phyloP scores from a whole-genome alignment of 495 filamentous ascomycete genomes.

The Lophium mytilinum region DNA sequence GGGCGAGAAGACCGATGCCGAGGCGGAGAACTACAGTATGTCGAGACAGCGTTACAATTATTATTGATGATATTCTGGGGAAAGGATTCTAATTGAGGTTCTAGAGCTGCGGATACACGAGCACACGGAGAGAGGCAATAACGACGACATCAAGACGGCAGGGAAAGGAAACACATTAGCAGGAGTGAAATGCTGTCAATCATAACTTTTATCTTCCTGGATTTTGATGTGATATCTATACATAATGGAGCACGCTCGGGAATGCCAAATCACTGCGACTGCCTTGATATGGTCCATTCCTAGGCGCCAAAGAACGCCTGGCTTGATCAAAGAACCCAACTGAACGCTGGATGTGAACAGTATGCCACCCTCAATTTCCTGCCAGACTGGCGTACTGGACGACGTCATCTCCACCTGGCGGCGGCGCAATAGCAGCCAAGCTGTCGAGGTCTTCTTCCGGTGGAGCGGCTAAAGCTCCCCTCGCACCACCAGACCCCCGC shows the following conservation, averaged over 20 bases:
- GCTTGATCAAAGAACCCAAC: conserved; percentile 2
- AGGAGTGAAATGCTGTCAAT: conserved; percentile 26
- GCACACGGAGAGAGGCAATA: conserved; percentile 84
- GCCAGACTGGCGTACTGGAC: conserved; percentile 78
- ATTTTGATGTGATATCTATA: neutral
- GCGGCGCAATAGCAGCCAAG: conserved; percentile 57
- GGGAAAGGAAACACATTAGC: conserved; percentile 22
- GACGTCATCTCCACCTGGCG: conserved; percentile 71
- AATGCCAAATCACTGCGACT: too few relatives aligned
- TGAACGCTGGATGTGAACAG: conserved; percentile 21
- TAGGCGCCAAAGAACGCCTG: conserved; percentile 31
- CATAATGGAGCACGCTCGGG: neutral
- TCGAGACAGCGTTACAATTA: conserved; percentile 4
- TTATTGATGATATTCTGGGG: neutral
- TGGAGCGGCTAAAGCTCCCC: conserved; percentile 26
- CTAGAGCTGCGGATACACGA: conserved; percentile 81
- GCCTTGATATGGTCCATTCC: neutral
- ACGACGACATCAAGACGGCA: conserved; percentile 56
- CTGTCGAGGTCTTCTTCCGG: conserved; percentile 41
- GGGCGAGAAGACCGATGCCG: conserved; percentile 46
- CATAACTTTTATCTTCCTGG: conserved; percentile 10
- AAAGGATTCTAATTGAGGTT: neutral
- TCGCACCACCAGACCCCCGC: conserved; percentile 20
- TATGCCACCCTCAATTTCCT: conserved; percentile 52
- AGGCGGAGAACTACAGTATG: conserved; percentile 57